Conservation (phyloP, 805 yeast species). For the Starmera pachycereana region DNA sequence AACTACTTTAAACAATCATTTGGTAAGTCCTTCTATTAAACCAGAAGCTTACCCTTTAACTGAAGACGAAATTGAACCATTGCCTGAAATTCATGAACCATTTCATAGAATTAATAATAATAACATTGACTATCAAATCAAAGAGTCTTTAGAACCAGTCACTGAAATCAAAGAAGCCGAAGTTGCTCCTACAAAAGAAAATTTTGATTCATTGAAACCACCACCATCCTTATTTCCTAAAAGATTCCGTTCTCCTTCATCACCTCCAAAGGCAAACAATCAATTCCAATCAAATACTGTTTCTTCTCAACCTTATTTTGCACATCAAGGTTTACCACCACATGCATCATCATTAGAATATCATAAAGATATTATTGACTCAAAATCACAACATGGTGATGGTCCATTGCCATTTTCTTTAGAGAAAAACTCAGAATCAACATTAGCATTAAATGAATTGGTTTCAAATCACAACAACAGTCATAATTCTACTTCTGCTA, state of each 20-base stretch:
- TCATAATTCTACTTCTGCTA: no score
- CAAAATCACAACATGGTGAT: conserved; percentile 6
- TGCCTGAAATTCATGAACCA: background rate
- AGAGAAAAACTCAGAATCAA: conserved; percentile 12
- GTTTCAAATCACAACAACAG: no score
- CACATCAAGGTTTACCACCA: conserved; percentile 50
- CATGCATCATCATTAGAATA: conserved; percentile 23
- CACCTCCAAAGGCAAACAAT: conserved; percentile 12
- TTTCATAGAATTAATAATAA: conserved; percentile 1
- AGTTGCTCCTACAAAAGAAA: conserved; percentile 1
- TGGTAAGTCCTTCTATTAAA: conserved; percentile 1
- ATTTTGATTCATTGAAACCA: conserved; percentile 3
- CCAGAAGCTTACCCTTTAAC: conserved; percentile 1
- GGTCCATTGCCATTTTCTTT: conserved; percentile 23
- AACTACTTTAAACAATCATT: conserved; percentile 3
- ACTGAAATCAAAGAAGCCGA: conserved; percentile 1
- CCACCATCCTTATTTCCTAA: conserved; percentile 11
- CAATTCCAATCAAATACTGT: conserved; percentile 7
- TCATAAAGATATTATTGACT: conserved; percentile 5
- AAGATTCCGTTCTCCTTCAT: conserved; percentile 25
- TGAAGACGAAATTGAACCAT: conserved; percentile 3
- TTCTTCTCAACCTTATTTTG: conserved; percentile 38
- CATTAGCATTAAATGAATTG: conserved; percentile 19
- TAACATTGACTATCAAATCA: background rate
- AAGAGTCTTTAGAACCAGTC: conserved; percentile 1